Evolutionary conservation across 148 eudicot species (phyloP).

Genomic region (Rhododendron griersonianum): DNA sequence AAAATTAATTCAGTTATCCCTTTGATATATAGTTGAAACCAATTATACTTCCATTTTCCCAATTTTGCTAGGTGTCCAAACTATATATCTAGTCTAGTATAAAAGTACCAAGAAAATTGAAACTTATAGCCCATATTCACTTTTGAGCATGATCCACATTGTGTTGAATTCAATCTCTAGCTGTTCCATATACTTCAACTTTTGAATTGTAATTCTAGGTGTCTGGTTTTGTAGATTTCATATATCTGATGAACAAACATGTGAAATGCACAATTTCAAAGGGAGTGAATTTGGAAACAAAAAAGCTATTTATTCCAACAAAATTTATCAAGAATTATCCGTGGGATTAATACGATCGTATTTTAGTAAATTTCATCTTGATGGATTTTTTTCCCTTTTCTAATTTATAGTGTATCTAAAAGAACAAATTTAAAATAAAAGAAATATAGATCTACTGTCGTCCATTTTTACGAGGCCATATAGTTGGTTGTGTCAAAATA

Average conservation of each 20-base stretch:
- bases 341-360: neutral
- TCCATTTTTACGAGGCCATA: neutral
- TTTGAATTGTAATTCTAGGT: neutral
- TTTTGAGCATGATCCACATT: too few relatives aligned
- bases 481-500: neutral
- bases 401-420: too few relatives aligned
- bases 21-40: neutral
- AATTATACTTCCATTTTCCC: too few relatives aligned
- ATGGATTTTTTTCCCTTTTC: neutral
- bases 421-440: too few relatives aligned
- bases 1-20: neutral
- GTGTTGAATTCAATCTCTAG: neutral
- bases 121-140: too few relatives aligned
- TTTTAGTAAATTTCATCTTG: neutral
- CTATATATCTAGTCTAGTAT: too few relatives aligned
- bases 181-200: neutral
- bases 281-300: neutral
- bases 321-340: neutral
- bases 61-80: too few relatives aligned
- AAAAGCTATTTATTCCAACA: neutral
- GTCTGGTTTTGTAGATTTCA: neutral
- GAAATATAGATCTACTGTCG: too few relatives aligned
- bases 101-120: too few relatives aligned
- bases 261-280: neutral
- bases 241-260: neutral